Conservation (phyloP, 768 basidiomycete species). For the Auricularia heimuer region DNA sequence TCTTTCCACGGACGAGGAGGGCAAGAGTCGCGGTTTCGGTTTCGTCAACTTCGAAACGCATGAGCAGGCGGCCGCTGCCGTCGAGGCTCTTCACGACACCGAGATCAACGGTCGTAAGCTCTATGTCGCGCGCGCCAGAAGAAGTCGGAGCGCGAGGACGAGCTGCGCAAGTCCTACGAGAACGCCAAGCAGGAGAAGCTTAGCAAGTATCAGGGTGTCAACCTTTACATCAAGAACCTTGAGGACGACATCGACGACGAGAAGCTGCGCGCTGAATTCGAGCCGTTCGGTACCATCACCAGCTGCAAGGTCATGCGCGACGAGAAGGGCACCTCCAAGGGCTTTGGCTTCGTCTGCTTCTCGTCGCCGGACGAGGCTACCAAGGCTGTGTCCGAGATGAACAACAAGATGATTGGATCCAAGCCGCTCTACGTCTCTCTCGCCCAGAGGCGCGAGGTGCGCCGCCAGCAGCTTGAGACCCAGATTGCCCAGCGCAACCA, state of each 20-base stretch:
- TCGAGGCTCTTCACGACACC: conserved; percentile 78
- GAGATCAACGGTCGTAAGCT: conserved; percentile 83
- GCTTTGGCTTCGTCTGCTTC: conserved; percentile 99
- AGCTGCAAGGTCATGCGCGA: conserved; percentile 99
- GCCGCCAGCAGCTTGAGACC: conserved; percentile 95
- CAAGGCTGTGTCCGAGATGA: conserved; percentile 99
- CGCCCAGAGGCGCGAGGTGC: conserved; percentile 95
- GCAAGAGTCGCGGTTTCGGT: conserved; percentile 93
- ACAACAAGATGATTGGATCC: conserved; percentile 98
- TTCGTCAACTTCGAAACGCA: conserved; percentile 95
- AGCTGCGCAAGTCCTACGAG: conserved; percentile 88
- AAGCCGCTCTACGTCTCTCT: conserved; percentile 99
- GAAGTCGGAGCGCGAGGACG: conserved; percentile 96
- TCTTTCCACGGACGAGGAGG: conserved; percentile 73
- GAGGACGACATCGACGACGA: conserved; percentile 98
- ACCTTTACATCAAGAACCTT: conserved; percentile 99
- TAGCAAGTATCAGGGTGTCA: conserved; percentile 97
- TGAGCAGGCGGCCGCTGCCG: conserved; percentile 84
- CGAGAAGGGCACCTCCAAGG: conserved; percentile 86
- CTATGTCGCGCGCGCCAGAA: conserved; percentile 97
- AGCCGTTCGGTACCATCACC: conserved; percentile 93
- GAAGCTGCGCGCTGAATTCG: conserved; percentile 91
- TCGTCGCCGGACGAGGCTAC: conserved; percentile 97
- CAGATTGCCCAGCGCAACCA: conserved; percentile 98
- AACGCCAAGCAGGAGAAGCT: conserved; percentile 94